These are phyloP conservation scores for Mycena filopes DNA, from an alignment of 768 basidiomycete genomes.

Conservation along the genomic window DNA sequence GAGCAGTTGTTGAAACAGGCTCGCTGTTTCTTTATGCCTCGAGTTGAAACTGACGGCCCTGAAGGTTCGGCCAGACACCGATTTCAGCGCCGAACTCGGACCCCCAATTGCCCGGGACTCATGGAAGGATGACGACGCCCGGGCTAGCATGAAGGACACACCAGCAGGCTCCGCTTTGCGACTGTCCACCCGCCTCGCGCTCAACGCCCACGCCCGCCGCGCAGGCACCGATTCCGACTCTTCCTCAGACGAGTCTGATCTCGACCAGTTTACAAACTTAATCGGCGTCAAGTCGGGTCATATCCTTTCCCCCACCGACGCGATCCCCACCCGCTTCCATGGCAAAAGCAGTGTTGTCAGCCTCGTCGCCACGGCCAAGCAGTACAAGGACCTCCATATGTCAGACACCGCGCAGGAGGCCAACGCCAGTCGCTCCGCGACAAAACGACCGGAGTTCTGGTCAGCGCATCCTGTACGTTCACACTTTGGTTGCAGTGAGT, in stretches of 20 bases:
- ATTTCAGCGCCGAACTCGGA: constrained; percentile 72
- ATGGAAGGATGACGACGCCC: constrained; percentile 56
- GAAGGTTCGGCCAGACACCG: constrained; percentile 70
- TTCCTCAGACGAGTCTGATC: constrained; percentile 43
- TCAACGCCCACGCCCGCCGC: constrained; percentile 23
- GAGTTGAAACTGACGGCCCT: constrained; percentile 5
- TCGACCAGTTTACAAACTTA: constrained; percentile 47
- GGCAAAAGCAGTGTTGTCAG: constrained; percentile 69
- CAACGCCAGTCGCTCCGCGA: constrained; percentile 37
- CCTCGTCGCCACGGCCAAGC: constrained; percentile 64
- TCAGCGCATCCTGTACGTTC: constrained; percentile 61
- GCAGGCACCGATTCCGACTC: constrained; percentile 40
- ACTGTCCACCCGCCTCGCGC: constrained; percentile 36
- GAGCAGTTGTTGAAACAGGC: constrained; percentile 66
- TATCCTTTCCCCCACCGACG: constrained; percentile 42
- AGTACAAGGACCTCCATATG: constrained; percentile 63
- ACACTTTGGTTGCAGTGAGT: not conserved
- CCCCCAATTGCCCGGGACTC: constrained; percentile 70
- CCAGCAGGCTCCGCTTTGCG: constrained; percentile 29
- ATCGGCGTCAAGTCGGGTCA: constrained; percentile 48
- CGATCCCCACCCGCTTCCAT: constrained; percentile 61
- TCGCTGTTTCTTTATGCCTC: constrained; percentile 30
- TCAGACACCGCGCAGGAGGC: constrained; percentile 42
- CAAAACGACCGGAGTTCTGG: constrained; percentile 62
- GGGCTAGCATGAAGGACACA: constrained; percentile 20